These are phyloP conservation scores for Auriscalpium microsporum DNA, from an alignment of 768 basidiomycete species.

Conservation along the genomic window DNA sequence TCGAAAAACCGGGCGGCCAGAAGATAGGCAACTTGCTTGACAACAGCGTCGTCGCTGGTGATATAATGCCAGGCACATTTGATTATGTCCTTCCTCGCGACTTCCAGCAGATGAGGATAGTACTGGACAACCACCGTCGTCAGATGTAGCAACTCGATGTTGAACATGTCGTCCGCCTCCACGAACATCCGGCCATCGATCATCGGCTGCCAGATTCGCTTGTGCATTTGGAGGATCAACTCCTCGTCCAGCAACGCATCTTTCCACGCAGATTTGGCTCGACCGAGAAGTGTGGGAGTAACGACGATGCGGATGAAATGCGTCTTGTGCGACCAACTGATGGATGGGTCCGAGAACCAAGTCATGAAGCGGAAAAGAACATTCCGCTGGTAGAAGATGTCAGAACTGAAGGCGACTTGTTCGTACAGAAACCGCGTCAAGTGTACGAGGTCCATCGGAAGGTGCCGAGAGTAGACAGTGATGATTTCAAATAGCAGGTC, in stretches of 20 bases:
- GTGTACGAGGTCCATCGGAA: conserved; percentile 73
- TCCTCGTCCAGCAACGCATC: conserved; percentile 62
- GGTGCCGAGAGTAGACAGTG: conserved; percentile 67
- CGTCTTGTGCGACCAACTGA: conserved; percentile 70
- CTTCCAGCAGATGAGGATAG: conserved; percentile 70
- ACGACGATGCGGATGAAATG: conserved; percentile 75
- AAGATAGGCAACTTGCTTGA: conserved; percentile 88
- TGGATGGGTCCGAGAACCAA: conserved; percentile 64
- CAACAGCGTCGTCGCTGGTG: conserved; percentile 76
- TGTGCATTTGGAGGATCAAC: conserved; percentile 62
- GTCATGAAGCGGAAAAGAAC: conserved; percentile 77
- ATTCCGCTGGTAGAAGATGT: conserved; percentile 67
- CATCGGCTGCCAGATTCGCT: conserved; percentile 76
- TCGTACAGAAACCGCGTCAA: conserved; percentile 80
- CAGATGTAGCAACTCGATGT: conserved; percentile 84
- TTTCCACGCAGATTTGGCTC: conserved; percentile 48
- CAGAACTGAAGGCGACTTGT: conserved; percentile 69
- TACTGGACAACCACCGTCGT: conserved; percentile 84
- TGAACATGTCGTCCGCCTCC: conserved; percentile 74
- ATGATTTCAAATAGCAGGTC: conserved; percentile 87
- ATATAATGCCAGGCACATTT: conserved; percentile 90
- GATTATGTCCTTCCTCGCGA: conserved; percentile 86
- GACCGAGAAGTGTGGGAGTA: conserved; percentile 77
- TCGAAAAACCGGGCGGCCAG: conserved; percentile 89
- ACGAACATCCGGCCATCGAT: conserved; percentile 43